Base-by-base conservation (phyloP, 768 basidiomycete genomes). In the Xanthoconium stramineum region DNA sequence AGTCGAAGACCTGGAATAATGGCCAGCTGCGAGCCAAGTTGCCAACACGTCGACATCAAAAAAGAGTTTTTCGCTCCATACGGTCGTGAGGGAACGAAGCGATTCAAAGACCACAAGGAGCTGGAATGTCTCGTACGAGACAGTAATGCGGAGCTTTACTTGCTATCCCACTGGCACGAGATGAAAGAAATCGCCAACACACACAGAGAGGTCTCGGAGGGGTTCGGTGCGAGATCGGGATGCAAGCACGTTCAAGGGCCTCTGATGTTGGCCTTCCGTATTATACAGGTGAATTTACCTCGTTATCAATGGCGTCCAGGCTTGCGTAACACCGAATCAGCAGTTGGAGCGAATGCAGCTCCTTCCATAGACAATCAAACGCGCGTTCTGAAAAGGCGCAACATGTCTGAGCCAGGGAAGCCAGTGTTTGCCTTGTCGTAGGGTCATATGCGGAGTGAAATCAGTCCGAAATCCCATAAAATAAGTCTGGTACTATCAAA, bases 351-450 rank as follows among this genome's bases (percentile, higher is more conserved):
- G 60, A 59, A 37, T 1, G 1, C 24, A 58, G 19, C 14, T 13
- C 38, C 40, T 24, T 50, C 63, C 60, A 64, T 6, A 62, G 36
- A 45, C 49, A 37, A 47, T 56, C 19, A 28, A 65, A 50, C 2
- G 62, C 50, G 32, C 52, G 53, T 24, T 57, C 44, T 5, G 44
- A 63, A n/a, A 63, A 28, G 0, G 49, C 36, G 5, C 47, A 54
- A 36, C 50, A 52, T 14, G 62, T 64, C 43, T 19, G 53, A 14
- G 58, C 53, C 20, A 65, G 40, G 10, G 63, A 13, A 15, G 38
- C 15, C 32, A 61, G 20, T 3, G 56, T 35, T 28, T 3, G 20
- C 3, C 24, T 47, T 24, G 14, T 52, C 4, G 1, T 1, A 12
- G 15, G 13, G 11, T 36, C 33, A 6, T 12, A 4, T 17, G 8